Conservation (phyloP, 1,284 basidiomycete genomes). For the Malassezia sp. region DNA sequence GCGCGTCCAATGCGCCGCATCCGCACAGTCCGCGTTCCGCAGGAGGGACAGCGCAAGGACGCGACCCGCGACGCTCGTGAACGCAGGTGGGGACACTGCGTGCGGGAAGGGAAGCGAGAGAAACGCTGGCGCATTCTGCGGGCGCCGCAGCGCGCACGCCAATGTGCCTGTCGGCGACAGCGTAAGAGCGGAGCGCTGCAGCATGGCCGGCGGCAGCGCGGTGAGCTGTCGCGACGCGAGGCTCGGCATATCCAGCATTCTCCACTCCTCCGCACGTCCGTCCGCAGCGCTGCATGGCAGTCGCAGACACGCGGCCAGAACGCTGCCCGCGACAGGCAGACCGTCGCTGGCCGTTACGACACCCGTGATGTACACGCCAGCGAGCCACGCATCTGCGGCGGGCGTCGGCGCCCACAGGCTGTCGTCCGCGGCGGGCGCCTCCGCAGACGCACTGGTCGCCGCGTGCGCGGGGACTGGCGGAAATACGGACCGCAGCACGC, state of each 20-base stretch:
- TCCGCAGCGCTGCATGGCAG: not conserved
- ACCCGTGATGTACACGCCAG: not conserved
- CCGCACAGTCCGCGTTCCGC: not conserved
- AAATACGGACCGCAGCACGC: not conserved
- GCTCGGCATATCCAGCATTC: not conserved
- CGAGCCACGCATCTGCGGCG: not conserved
- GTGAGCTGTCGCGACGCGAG: not conserved
- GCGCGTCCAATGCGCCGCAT: constrained; percentile 1
- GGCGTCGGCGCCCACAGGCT: not conserved
- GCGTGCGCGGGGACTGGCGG: too few relatives aligned
- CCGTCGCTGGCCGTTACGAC: not conserved
- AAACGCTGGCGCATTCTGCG: not conserved
- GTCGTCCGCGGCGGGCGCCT: not conserved
- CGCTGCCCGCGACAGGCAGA: not conserved
- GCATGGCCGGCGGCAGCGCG: not conserved
- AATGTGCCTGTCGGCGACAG: constrained; percentile 8
- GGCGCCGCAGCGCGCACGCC: not conserved
- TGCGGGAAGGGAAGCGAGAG: not conserved
- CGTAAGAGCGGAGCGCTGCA: not conserved
- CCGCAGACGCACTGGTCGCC: too few relatives aligned
- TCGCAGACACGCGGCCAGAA: not conserved
- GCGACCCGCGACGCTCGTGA: not conserved
- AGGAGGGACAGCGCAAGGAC: constrained; percentile 3
- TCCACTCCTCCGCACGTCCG: not conserved
- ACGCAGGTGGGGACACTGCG: not conserved